Evolutionary conservation across 768 basidiomycete species (phyloP).

Genomic region (Leucogyrophana mollusca): DNA sequence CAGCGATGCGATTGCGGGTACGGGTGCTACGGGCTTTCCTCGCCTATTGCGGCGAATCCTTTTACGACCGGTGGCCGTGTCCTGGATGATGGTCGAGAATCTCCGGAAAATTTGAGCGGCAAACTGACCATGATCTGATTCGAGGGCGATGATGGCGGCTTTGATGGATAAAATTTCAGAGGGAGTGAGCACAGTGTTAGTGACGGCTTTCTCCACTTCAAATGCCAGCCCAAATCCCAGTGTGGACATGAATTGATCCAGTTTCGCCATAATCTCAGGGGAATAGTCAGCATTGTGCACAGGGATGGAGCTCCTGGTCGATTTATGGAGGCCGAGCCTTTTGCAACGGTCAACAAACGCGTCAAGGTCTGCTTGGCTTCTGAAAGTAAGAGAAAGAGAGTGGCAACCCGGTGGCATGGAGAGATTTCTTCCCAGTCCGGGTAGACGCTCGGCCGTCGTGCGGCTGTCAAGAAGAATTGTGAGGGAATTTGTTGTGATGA

Average conservation of each 20-base stretch:
- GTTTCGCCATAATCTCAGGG: constrained; percentile 1
- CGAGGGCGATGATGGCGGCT: constrained; percentile 17
- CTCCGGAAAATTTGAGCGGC: constrained; percentile 22
- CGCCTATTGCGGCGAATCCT: neutral
- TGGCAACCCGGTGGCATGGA: constrained; percentile 28
- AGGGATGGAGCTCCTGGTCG: constrained; percentile 7
- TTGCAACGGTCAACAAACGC: constrained; percentile 25
- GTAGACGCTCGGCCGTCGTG: constrained; percentile 14
- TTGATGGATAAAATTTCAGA: constrained; percentile 20
- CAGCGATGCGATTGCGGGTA: constrained; percentile 13
- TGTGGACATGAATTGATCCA: constrained; percentile 21
- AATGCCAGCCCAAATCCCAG: constrained; percentile 36
- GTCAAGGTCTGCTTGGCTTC: constrained; percentile 18
- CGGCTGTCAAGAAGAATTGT: neutral
- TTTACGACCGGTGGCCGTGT: neutral
- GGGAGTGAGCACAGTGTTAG: constrained; percentile 23
- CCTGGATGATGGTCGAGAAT: constrained; percentile 20
- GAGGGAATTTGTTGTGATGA: neutral
- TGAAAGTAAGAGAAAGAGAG: constrained; percentile 29
- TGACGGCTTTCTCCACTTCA: constrained; percentile 37
- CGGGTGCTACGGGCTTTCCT: neutral
- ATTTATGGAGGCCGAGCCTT: constrained; percentile 19
- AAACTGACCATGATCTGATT: constrained; percentile 8
- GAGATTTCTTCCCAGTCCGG: constrained; percentile 24
- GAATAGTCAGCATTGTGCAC: constrained; percentile 16